phyloP scores from a whole-genome alignment of 495 filamentous ascomycete species.

The Annulohypoxylon bovei region DNA sequence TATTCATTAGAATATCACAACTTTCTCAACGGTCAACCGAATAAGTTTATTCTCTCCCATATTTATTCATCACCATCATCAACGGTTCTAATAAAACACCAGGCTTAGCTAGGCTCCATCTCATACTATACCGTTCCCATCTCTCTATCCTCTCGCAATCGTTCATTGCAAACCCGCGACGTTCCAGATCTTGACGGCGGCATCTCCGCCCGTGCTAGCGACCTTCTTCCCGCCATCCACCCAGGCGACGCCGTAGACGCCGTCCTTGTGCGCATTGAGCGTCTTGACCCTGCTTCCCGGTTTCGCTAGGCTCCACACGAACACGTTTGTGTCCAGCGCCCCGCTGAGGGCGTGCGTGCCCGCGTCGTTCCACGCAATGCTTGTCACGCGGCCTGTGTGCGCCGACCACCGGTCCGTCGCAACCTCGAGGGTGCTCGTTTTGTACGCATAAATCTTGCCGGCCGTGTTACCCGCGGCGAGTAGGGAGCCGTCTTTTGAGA shows the following conservation, averaged over 20 bases:
- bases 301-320: slow-evolving; percentile 87
- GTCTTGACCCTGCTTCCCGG: slow-evolving; percentile 83
- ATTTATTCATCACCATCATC: background rate
- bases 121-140: background rate
- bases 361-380: slow-evolving; percentile 80
- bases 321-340: slow-evolving; percentile 86
- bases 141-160: background rate
- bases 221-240: slow-evolving; percentile 73
- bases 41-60: background rate
- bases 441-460: slow-evolving; percentile 86
- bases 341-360: slow-evolving; percentile 85
- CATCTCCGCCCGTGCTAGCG: slow-evolving; percentile 84
- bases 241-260: slow-evolving; percentile 90
- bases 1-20: background rate
- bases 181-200: slow-evolving; percentile 88
- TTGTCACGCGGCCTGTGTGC: slow-evolving; percentile 86
- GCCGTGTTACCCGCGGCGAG: slow-evolving; percentile 84
- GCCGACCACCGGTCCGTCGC: slow-evolving; percentile 87
- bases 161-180: slow-evolving; percentile 69
- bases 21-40: background rate
- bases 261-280: slow-evolving; percentile 91
- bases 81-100: too few relatives aligned
- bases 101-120: background rate
- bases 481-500: slow-evolving; percentile 75
- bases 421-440: slow-evolving; percentile 65